A percentile compares a stretch with the other conserved stretches of the same genome.
phyloP scores from a whole-genome alignment of 1,284 basidiomycete genomes.

The Trichosporon ovoides region DNA sequence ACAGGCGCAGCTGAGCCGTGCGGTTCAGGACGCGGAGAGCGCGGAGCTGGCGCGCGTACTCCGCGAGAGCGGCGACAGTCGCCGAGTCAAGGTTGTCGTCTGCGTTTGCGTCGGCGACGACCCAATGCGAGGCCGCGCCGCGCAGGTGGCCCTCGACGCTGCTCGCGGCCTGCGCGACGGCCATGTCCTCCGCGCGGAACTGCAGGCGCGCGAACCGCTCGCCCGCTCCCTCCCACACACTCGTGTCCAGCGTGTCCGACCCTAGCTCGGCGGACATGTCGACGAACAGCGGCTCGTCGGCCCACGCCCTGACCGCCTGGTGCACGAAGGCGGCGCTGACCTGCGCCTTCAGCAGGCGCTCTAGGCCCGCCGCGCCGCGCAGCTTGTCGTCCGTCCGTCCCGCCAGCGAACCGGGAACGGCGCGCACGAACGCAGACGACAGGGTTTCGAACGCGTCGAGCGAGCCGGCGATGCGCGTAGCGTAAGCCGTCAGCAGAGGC shows the following conservation, averaged over 20 bases:
- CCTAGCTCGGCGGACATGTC: conserved; percentile 74
- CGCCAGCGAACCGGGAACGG: conserved; percentile 76
- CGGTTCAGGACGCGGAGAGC: conserved; percentile 60
- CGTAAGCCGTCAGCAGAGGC: conserved; percentile 73
- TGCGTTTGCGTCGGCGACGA: not conserved
- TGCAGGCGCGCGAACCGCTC: conserved; percentile 59
- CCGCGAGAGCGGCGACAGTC: conserved; percentile 64
- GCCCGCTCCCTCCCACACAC: conserved; percentile 68
- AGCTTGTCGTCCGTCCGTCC: conserved; percentile 36
- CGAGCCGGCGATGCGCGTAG: conserved; percentile 69
- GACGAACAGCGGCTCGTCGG: conserved; percentile 87
- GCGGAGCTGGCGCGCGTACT: conserved; percentile 64
- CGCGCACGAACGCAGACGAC: conserved; percentile 77
- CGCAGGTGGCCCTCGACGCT: conserved; percentile 72
- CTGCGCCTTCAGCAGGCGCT: conserved; percentile 73
- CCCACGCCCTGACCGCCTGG: conserved; percentile 67
- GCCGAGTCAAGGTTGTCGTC: conserved; percentile 53
- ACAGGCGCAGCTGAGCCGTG: conserved; percentile 57
- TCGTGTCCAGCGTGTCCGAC: conserved; percentile 33
- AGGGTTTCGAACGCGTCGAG: conserved; percentile 90
- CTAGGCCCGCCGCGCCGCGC: conserved; percentile 71
- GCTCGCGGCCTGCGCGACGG: conserved; percentile 68
- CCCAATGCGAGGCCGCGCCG: conserved; percentile 28
- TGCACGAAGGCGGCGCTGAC: conserved; percentile 69
- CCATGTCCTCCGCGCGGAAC: conserved; percentile 73